A percentile compares a stretch with the other conserved stretches of the same genome.
phyloP scores from a whole-genome alignment of 2,329 filamentous ascomycete genomes.

The Curvularia sp. region DNA sequence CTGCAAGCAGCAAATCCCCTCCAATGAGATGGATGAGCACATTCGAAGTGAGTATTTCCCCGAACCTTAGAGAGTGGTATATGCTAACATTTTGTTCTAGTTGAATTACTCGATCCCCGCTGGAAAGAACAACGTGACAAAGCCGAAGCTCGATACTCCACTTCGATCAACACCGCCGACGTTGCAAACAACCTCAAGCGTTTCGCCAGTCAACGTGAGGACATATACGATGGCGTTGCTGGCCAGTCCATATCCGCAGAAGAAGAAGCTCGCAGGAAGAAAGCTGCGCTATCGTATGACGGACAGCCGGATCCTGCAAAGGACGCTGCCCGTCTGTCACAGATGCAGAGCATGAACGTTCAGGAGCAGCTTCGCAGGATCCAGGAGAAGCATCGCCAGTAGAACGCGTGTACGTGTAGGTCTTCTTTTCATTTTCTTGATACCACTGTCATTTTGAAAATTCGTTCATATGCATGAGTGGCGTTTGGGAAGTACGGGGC shows the following conservation, averaged over 20 bases:
- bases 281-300: constrained; percentile 72
- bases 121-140: constrained; percentile 97
- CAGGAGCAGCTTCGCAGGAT: constrained; percentile 83
- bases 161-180: constrained; percentile 85
- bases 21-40: constrained; percentile 87
- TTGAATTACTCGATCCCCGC: constrained; percentile 89
- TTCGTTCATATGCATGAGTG: constrained; percentile 17
- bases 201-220: constrained; percentile 85
- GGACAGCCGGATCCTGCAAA: constrained; percentile 65
- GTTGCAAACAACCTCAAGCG: constrained; percentile 95
- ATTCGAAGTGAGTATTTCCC: constrained; percentile 73
- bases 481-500: constrained; percentile 12
- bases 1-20: constrained; percentile 87
- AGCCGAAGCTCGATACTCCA: constrained; percentile 80
- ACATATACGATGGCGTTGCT: constrained; percentile 80
- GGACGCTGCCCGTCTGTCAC: constrained; percentile 59
- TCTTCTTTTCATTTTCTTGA: constrained; percentile 10
- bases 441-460: constrained; percentile 1
- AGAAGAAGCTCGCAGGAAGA: constrained; percentile 79
- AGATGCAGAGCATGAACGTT: constrained; percentile 68
- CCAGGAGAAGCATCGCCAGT: constrained; percentile 60
- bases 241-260: constrained; percentile 72
- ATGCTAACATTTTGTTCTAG: constrained; percentile 53
- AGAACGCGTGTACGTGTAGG: not conserved
- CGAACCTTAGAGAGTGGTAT: not conserved